phyloP scores from a whole-genome alignment of 345 rosid species.

The Chamaenerion angustifolium region DNA sequence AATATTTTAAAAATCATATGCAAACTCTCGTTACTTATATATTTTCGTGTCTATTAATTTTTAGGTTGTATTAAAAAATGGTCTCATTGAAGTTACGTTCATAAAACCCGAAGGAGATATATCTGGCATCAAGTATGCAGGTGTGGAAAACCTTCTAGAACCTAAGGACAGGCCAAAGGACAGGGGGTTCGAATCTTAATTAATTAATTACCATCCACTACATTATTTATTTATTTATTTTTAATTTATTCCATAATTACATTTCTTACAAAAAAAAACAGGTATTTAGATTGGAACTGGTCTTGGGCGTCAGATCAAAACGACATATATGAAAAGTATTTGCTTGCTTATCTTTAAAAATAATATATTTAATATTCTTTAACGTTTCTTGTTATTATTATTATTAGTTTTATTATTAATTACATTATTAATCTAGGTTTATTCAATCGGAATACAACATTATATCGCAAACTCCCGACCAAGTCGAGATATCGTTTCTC shows the following conservation, averaged over 20 bases:
- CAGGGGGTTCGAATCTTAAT: background rate
- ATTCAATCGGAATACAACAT: background rate
- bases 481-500: conserved; percentile 8
- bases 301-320: background rate
- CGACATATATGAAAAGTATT: background rate
- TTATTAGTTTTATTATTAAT: too few relatives aligned
- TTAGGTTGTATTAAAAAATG: conserved; percentile 22
- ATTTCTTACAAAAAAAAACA: background rate
- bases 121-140: conserved; percentile 12
- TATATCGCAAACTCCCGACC: background rate
- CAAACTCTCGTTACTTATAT: too few relatives aligned
- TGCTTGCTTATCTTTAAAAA: background rate
- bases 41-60: background rate
- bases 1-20: too few relatives aligned
- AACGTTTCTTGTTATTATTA: background rate
- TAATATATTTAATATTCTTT: background rate
- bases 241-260: too few relatives aligned
- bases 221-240: background rate
- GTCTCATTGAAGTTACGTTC: conserved; percentile 13
- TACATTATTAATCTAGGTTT: background rate
- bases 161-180: background rate
- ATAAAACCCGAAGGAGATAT: conserved; percentile 16
- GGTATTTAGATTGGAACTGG: conserved; percentile 1
- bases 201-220: background rate
- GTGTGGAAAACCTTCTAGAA: conserved; percentile 16